These are phyloP conservation scores for Cyberlindnera nakhonratchasimensis DNA, from an alignment of 805 yeast species.

Conservation along the genomic window DNA sequence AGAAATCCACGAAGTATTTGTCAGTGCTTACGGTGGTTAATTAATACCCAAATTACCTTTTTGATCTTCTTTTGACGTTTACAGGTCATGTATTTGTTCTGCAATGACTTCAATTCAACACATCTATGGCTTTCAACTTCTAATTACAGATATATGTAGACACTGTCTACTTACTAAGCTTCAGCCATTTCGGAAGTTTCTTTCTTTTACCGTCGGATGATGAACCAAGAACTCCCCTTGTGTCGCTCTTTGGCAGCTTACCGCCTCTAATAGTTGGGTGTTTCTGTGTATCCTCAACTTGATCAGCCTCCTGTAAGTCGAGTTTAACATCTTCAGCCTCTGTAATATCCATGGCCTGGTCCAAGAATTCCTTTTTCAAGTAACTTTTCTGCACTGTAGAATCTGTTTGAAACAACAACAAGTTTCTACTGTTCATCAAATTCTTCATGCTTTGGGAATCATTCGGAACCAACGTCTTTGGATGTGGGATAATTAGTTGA, in stretches of 20 bases:
- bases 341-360: slow-evolving; percentile 31
- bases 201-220: slow-evolving; percentile 11
- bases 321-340: slow-evolving; percentile 30
- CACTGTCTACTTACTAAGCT: slow-evolving; percentile 33
- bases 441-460: slow-evolving; percentile 33
- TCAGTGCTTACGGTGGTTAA: slow-evolving; percentile 51
- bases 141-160: too few species aligned
- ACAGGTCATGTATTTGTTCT: too few species aligned
- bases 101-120: too few species aligned
- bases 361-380: slow-evolving; percentile 29
- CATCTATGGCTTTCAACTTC: too few species aligned
- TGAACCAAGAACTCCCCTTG: neutral
- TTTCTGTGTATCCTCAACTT: slow-evolving; percentile 2
- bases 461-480: slow-evolving; percentile 33
- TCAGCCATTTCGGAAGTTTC: slow-evolving; percentile 40
- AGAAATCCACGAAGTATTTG: slow-evolving; percentile 44
- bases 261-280: slow-evolving; percentile 21
- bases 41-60: neutral
- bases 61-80: neutral
- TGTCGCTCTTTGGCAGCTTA: slow-evolving; percentile 15
- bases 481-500: slow-evolving; percentile 46
- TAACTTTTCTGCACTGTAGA: slow-evolving; percentile 24
- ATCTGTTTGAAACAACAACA: slow-evolving; percentile 34
- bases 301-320: slow-evolving; percentile 14
- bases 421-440: slow-evolving; percentile 44